A percentile compares a stretch with the other conserved stretches of the same genome.
These are phyloP conservation scores for Metschnikowia drakensbergensis DNA, from an alignment of 805 yeast genomes.

Conservation along the genomic window DNA sequence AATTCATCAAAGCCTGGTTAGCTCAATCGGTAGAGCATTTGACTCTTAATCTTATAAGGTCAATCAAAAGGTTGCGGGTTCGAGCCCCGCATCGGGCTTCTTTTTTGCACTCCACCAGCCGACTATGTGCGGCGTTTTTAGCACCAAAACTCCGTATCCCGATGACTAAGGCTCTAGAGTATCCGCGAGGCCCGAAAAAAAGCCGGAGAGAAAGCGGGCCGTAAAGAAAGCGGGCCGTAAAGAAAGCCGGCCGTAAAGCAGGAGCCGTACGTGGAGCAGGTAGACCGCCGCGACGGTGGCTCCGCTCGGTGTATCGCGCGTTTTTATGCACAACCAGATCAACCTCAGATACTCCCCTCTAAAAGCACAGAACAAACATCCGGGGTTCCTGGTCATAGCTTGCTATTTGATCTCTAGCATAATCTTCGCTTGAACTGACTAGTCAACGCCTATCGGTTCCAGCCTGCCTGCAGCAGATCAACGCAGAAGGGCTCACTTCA, in stretches of 20 bases:
- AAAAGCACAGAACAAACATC: background rate
- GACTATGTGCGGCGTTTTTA: background rate
- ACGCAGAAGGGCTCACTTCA: background rate
- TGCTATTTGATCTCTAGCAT: background rate
- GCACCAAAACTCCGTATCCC: background rate
- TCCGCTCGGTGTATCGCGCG: background rate
- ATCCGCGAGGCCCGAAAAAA: too few relatives aligned
- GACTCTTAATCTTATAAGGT: constrained; percentile 21
- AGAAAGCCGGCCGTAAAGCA: too few relatives aligned
- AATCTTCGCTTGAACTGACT: background rate
- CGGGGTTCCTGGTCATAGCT: background rate
- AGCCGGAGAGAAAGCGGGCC: too few relatives aligned
- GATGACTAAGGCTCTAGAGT: too few relatives aligned
- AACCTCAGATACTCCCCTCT: background rate
- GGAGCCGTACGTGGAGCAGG: too few relatives aligned
- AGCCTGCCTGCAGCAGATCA: background rate
- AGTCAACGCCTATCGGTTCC: background rate
- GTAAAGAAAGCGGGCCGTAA: too few relatives aligned
- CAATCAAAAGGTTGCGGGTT: constrained; percentile 25
- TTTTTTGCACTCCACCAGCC: background rate
- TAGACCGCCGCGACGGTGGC: too few relatives aligned
- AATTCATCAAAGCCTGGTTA: constrained; percentile 12
- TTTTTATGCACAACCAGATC: constrained; percentile 3
- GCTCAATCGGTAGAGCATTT: constrained; percentile 25
- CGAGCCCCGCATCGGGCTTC: constrained; percentile 25